A percentile compares a stretch with the other conserved stretches of the same genome.
These are phyloP conservation scores for Solanum paucissectum DNA, from an alignment of 257 asterid genomes.

Conservation along the genomic window DNA sequence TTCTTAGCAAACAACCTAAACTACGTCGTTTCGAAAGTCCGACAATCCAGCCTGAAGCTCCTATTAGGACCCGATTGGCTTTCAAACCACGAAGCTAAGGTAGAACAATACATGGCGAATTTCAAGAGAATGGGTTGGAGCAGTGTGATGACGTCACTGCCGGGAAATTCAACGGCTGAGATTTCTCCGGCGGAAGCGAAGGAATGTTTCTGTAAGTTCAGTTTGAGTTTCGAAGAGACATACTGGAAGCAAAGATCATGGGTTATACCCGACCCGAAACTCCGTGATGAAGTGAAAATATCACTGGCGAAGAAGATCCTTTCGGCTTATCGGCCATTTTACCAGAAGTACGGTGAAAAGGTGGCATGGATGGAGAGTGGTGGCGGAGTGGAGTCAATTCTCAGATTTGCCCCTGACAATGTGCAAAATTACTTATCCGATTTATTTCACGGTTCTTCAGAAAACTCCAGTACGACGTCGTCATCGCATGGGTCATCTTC, in stretches of 20 bases:
- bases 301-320: conserved; percentile 28
- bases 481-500: neutral
- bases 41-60: conserved; percentile 42
- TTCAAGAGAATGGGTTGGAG: conserved; percentile 58
- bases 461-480: conserved; percentile 9
- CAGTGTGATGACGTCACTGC: conserved; percentile 30
- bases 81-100: conserved; percentile 38
- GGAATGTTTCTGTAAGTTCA: conserved; percentile 33
- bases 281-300: conserved; percentile 36
- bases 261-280: conserved; percentile 61
- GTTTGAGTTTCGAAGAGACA: conserved; percentile 36
- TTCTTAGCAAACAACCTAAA: conserved; percentile 72
- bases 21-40: conserved; percentile 68
- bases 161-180: conserved; percentile 37
- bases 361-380: neutral
- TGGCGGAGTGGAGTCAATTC: conserved; percentile 22
- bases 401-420: conserved; percentile 78
- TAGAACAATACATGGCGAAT: conserved; percentile 30
- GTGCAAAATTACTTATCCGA: conserved; percentile 58
- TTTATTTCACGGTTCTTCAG: conserved; percentile 27
- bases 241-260: conserved; percentile 40
- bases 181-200: conserved; percentile 14
- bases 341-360: conserved; percentile 16
- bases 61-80: conserved; percentile 68
- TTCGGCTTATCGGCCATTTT: conserved; percentile 31